Conservation (phyloP, 2,329 filamentous ascomycete genomes). For the Helicocarpus griseus region DNA sequence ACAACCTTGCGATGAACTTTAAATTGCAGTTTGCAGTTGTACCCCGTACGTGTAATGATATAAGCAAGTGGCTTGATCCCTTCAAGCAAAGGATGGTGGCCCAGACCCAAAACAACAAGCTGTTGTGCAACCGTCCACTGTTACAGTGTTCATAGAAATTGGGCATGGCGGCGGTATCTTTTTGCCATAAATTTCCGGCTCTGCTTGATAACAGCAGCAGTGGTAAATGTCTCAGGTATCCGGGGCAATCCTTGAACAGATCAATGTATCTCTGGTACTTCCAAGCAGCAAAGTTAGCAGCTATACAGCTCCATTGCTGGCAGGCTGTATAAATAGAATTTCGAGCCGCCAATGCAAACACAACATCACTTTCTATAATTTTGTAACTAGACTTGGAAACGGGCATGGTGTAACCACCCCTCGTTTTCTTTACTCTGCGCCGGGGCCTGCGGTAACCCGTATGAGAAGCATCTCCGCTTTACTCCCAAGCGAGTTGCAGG, state of each 20-base stretch:
- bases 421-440: not conserved
- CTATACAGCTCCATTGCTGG: not conserved
- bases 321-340: not conserved
- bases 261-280: not conserved
- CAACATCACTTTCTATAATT: too few species aligned
- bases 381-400: not conserved
- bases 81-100: not conserved
- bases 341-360: not conserved
- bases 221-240: not conserved
- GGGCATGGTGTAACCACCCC: not conserved
- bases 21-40: conserved; percentile 1
- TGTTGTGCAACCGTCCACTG: not conserved
- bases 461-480: conserved; percentile 1
- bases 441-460: conserved; percentile 1
- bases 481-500: not conserved
- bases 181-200: not conserved
- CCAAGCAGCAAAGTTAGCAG: not conserved
- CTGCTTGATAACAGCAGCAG: not conserved
- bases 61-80: not conserved
- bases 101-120: not conserved
- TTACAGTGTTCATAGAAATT: not conserved
- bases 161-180: not conserved
- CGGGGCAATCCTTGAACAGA: not conserved
- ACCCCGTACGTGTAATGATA: not conserved
- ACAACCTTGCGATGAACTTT: conserved; percentile 1